Evolutionary conservation across 495 filamentous ascomycete genomes (phyloP).

Genomic region (Achaetomiella virescens): DNA sequence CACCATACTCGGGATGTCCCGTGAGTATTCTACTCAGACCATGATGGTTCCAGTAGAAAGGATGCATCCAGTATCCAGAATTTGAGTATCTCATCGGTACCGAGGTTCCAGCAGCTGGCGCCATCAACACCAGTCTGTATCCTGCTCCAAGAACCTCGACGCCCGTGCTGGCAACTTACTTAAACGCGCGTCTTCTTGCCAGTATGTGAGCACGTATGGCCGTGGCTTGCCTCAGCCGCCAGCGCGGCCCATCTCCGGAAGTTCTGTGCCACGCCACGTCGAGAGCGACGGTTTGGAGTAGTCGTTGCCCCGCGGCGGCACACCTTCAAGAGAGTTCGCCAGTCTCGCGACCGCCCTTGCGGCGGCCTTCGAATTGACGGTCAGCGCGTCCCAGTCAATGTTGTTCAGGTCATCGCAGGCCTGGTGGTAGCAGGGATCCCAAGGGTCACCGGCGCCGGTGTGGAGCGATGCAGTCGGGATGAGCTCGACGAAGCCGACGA

Average conservation of each 20-base stretch:
- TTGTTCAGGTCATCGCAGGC: conserved; percentile 55
- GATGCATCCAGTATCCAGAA: too few relatives aligned
- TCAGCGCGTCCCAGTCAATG: conserved; percentile 52
- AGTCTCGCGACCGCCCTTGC: conserved; percentile 48
- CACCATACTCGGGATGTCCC: too few relatives aligned
- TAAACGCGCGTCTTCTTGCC: conserved; percentile 3
- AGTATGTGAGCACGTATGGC: conserved; percentile 17
- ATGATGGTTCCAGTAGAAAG: too few relatives aligned
- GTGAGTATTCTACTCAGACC: too few relatives aligned
- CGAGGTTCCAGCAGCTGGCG: too few relatives aligned
- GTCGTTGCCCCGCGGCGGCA: conserved; percentile 24
- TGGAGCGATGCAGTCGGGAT: conserved; percentile 57
- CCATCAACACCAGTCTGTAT: too few relatives aligned
- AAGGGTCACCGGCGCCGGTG: conserved; percentile 56
- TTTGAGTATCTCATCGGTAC: too few relatives aligned
- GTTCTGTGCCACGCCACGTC: conserved; percentile 8
- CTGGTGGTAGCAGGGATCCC: conserved; percentile 59
- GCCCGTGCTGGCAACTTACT: neutral
- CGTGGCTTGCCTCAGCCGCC: conserved; percentile 12
- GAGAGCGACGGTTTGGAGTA: conserved; percentile 18
- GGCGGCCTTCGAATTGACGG: conserved; percentile 54
- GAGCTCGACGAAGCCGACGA: conserved; percentile 55
- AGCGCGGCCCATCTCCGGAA: conserved; percentile 15
- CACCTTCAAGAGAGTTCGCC: conserved; percentile 41
- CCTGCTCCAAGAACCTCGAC: neutral